These are phyloP conservation scores for Triangularia setosa DNA, from an alignment of 2,329 filamentous ascomycete species.

Conservation along the genomic window DNA sequence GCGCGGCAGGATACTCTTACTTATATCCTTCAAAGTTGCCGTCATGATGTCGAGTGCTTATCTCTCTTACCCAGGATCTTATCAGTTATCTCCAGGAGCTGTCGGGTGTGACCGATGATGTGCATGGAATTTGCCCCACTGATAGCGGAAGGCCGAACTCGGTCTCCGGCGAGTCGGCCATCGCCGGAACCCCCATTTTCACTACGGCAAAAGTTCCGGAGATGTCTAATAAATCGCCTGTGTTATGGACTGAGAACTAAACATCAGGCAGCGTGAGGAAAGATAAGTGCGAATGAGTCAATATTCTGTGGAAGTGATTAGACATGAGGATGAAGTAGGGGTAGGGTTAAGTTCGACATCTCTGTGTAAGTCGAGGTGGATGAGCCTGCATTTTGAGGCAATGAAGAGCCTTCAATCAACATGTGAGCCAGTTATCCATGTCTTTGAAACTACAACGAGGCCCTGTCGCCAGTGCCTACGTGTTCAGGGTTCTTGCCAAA, in stretches of 20 bases:
- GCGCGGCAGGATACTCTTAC: background rate
- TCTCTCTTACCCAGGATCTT: background rate
- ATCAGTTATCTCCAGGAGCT: background rate
- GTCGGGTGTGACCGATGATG: background rate
- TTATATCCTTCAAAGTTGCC: background rate
- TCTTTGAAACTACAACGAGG: too few species aligned
- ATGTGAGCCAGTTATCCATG: too few species aligned
- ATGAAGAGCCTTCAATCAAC: too few species aligned
- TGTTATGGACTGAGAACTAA: too few species aligned
- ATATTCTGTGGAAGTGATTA: too few species aligned
- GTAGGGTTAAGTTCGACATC: too few species aligned
- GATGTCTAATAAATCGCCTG: background rate
- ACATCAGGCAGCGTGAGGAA: background rate
- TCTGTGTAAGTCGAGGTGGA: background rate
- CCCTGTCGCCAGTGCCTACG: background rate
- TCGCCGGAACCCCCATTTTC: background rate
- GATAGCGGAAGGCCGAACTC: conserved; percentile 2
- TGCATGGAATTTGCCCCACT: background rate
- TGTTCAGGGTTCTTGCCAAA: background rate
- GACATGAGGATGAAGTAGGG: too few species aligned
- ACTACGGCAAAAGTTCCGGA: background rate
- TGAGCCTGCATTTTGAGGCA: too few species aligned
- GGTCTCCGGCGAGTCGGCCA: background rate
- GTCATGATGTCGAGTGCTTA: background rate
- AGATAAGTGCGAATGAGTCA: too few species aligned